Evolutionary conservation across 805 yeast species (phyloP).

Genomic region (Kazachstania bromeliacearum): DNA sequence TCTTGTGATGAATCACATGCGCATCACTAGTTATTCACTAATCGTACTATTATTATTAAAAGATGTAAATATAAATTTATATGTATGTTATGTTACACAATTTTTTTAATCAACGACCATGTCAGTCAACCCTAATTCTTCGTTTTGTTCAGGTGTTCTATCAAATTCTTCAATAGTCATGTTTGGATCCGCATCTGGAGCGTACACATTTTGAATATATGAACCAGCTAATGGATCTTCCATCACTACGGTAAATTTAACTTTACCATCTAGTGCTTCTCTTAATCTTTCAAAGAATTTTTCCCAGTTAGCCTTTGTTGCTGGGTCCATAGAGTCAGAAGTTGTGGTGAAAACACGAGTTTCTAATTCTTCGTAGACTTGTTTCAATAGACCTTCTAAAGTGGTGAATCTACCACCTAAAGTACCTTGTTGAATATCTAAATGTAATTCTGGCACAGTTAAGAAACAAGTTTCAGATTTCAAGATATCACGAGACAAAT

Average conservation of each 20-base stretch:
- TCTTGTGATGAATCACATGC: neutral
- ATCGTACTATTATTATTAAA: too few species aligned
- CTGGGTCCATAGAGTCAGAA: conserved; percentile 83
- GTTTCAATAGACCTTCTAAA: conserved; percentile 81
- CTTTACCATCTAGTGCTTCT: conserved; percentile 72
- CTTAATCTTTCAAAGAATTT: conserved; percentile 64
- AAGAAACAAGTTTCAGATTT: conserved; percentile 91
- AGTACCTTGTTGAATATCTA: conserved; percentile 93
- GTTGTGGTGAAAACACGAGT: conserved; percentile 75
- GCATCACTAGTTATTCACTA: too few species aligned
- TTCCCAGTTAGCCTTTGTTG: conserved; percentile 73
- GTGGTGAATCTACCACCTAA: conserved; percentile 98
- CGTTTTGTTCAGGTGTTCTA: conserved; percentile 83
- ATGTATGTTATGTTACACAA: too few species aligned
- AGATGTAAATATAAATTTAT: neutral
- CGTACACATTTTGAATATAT: conserved; percentile 95
- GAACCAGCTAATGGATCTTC: conserved; percentile 94
- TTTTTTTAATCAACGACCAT: conserved; percentile 26
- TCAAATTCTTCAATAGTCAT: conserved; percentile 87
- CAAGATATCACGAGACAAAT: conserved; percentile 85
- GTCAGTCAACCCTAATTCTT: conserved; percentile 69
- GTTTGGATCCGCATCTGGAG: conserved; percentile 96
- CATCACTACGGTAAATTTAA: conserved; percentile 76
- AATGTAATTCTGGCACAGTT: conserved; percentile 73
- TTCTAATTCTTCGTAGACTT: conserved; percentile 83